Percentiles rank a stretch among this genome's conserved stretches.
These are phyloP conservation scores for Aureobasidium melanogenum DNA, from an alignment of 2,329 filamentous ascomycete genomes.

Conservation along the genomic window DNA sequence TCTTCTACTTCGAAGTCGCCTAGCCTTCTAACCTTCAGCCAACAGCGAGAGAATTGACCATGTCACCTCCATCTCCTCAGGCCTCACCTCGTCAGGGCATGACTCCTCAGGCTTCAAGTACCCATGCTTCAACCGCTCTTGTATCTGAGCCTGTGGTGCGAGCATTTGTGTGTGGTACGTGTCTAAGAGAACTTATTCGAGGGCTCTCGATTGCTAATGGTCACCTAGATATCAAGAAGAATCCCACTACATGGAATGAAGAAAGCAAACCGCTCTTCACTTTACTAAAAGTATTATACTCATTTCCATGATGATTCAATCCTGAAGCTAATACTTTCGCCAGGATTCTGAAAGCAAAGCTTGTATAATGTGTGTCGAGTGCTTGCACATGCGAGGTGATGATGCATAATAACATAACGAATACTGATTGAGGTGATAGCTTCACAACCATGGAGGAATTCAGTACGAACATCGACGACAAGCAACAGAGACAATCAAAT, in stretches of 20 bases:
- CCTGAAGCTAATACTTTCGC: not conserved
- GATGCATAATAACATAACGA: too few species aligned
- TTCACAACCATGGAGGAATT: not conserved
- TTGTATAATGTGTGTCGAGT: not conserved
- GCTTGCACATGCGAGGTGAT: too few species aligned
- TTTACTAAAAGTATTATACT: not conserved
- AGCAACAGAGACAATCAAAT: too few species aligned
- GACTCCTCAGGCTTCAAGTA: too few species aligned
- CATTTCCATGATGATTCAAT: not conserved
- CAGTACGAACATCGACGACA: too few species aligned
- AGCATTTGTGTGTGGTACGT: not conserved
- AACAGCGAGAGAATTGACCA: too few species aligned
- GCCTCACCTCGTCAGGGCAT: not conserved
- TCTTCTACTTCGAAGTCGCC: too few species aligned
- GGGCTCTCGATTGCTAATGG: too few species aligned
- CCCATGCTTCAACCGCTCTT: not conserved
- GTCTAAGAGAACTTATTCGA: too few species aligned
- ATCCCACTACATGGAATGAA: not conserved
- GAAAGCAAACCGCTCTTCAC: not conserved
- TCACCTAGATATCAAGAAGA: not conserved
- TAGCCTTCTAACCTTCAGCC: too few species aligned
- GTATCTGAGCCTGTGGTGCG: not conserved
- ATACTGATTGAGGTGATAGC: not conserved
- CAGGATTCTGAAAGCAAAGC: not conserved
- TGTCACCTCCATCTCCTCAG: not conserved